phyloP scores from a whole-genome alignment of 306 rosid genomes.

The Herpetospermum pedunculosum region DNA sequence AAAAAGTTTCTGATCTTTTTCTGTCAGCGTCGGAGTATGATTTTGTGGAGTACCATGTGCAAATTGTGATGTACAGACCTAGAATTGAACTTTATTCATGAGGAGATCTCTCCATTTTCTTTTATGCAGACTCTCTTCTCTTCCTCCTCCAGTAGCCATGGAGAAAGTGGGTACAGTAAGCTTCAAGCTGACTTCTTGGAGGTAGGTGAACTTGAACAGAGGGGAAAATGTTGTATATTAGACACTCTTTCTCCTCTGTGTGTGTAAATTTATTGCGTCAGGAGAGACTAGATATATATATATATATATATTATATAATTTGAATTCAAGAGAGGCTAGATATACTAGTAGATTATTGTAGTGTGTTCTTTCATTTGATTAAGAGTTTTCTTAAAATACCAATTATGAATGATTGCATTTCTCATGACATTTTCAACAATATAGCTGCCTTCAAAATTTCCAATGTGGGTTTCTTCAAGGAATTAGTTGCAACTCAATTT shows the following conservation, averaged over 20 bases:
- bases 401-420: background rate
- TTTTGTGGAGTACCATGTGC: background rate
- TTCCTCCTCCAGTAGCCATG: conserved; percentile 55
- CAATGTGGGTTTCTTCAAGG: background rate
- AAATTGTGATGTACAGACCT: background rate
- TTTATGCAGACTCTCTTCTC: conserved; percentile 53
- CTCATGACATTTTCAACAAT: background rate
- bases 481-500: background rate
- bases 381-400: background rate
- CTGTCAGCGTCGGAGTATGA: background rate
- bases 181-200: conserved; percentile 67
- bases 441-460: background rate
- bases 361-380: background rate
- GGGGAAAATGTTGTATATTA: background rate
- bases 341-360: background rate
- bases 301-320: too few species aligned
- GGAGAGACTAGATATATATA: too few species aligned
- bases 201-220: conserved; percentile 28
- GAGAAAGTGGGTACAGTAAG: conserved; percentile 34
- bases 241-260: background rate
- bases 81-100: background rate
- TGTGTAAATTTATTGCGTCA: background rate
- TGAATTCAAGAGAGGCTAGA: background rate
- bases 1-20: background rate
- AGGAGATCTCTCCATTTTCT: too few species aligned